phyloP scores from a whole-genome alignment of 208 protist species.

The Acanthamoeba royreba region DNA sequence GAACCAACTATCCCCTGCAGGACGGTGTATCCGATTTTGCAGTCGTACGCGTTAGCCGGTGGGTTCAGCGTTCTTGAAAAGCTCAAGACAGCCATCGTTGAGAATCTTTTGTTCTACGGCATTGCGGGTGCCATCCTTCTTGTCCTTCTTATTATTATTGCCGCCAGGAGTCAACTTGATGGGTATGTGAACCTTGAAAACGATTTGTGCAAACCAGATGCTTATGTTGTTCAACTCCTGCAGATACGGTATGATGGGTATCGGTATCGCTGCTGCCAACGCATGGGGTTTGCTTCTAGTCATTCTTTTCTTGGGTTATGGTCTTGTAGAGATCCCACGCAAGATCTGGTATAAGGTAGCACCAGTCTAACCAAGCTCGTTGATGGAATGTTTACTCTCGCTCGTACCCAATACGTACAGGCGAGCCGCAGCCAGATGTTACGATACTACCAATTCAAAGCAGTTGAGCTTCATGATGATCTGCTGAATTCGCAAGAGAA shows the following conservation, averaged over 20 bases:
- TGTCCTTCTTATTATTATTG: neutral
- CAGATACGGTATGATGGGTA: slow-evolving; percentile 22
- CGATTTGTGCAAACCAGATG: neutral
- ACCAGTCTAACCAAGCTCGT: neutral
- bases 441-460: slow-evolving; percentile 28
- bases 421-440: neutral
- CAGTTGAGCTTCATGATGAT: neutral
- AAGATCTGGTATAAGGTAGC: slow-evolving; percentile 47
- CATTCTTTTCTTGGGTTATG: slow-evolving; percentile 47
- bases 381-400: neutral
- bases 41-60: slow-evolving; percentile 34
- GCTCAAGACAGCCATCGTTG: neutral
- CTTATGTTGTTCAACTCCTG: neutral
- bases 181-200: neutral
- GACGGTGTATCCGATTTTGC: slow-evolving; percentile 41
- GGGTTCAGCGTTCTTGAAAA: slow-evolving; percentile 39
- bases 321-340: slow-evolving; percentile 52
- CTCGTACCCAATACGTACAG: neutral
- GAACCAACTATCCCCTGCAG: neutral
- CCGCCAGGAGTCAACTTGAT: neutral
- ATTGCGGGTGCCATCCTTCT: slow-evolving; percentile 21
- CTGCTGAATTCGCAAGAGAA: slow-evolving; percentile 27
- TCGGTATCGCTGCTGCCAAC: slow-evolving; percentile 38
- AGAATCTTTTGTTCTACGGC: slow-evolving; percentile 58
- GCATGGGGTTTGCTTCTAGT: slow-evolving; percentile 49